Base-by-base conservation (phyloP, 2,329 filamentous ascomycete genomes). In the Pseudogymnoascus sp. region DNA sequence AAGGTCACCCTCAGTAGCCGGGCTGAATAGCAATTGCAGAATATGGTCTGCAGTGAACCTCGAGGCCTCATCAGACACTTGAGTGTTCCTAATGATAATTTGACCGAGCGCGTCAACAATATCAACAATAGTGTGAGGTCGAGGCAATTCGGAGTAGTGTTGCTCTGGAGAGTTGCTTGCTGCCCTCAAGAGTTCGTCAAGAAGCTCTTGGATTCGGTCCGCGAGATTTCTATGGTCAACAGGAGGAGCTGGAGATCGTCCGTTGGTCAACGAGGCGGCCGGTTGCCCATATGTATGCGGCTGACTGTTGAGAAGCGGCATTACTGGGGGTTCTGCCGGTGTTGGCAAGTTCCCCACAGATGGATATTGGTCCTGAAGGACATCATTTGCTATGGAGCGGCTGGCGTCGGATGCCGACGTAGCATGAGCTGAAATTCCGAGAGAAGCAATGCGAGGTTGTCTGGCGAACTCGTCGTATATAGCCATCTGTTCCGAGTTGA, bases 381-480 rank as follows among this genome's bases (percentile, higher is more conserved):
- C 80, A 65, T 88, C 85, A 65, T 87, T 87, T 18, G 85, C 81
- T 63, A 88, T 77, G 5, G 83, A 83, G 64, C 85, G 78, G 1
- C 83, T 86, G 4, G 83, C 79, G 70, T 88, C 86, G 1, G 85
- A 86, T 1, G 81, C 75, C 1, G 85, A 83, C 10, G 83, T 77
- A 14, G 78, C 79, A 68, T 87, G 85, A 3, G 80, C 78, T 1
- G 81, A 74, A 73, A 86, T 74, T 75, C 85, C 72, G 72, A 80
- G 73, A 77, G 86, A 74, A 72, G 80, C 74, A 72, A 82, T 84
- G 63, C 91, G 88, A 29, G 91, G 88, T 73, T 96, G 91, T 63
- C 92, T 84, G 8, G 91, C 91, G 75, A 99, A 99, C 67, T 97
- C 93, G 71, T 97, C 93, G 72, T 99, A 99, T 26, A 99, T 96